phyloP scores from a whole-genome alignment of 2,329 filamentous ascomycete species.

The Phoma sp. region DNA sequence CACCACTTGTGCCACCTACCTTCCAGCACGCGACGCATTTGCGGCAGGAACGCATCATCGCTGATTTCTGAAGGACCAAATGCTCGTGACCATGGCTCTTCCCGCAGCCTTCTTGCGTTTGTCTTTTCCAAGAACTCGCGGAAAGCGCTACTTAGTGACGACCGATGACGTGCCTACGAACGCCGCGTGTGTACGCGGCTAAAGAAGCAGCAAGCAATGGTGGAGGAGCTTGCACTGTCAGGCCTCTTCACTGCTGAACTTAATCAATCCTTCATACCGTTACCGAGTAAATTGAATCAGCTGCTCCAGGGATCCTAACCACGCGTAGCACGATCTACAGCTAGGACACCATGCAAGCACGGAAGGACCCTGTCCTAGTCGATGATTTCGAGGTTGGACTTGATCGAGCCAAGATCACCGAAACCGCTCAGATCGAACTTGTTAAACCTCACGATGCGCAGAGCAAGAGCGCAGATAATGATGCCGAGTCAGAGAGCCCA shows the following conservation, averaged over 20 bases:
- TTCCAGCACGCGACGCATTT: background rate
- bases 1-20: background rate
- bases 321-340: background rate
- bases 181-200: background rate
- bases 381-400: constrained; percentile 19
- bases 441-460: background rate
- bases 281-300: background rate
- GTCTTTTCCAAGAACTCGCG: background rate
- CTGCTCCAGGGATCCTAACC: background rate
- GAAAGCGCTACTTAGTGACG: constrained; percentile 1
- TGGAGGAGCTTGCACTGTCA: background rate
- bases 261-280: background rate
- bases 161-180: constrained; percentile 8
- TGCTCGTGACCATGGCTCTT: background rate
- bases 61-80: background rate
- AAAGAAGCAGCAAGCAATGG: background rate
- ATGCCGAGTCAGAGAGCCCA: constrained; percentile 13
- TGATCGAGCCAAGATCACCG: constrained; percentile 23
- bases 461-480: background rate
- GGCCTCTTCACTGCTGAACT: background rate
- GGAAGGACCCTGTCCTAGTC: constrained; percentile 5
- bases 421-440: constrained; percentile 18
- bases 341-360: constrained; percentile 8
- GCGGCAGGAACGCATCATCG: constrained; percentile 2
- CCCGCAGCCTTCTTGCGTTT: background rate